Base-by-base conservation (phyloP, 306 rosid species). In the Fagus sylvatica region DNA sequence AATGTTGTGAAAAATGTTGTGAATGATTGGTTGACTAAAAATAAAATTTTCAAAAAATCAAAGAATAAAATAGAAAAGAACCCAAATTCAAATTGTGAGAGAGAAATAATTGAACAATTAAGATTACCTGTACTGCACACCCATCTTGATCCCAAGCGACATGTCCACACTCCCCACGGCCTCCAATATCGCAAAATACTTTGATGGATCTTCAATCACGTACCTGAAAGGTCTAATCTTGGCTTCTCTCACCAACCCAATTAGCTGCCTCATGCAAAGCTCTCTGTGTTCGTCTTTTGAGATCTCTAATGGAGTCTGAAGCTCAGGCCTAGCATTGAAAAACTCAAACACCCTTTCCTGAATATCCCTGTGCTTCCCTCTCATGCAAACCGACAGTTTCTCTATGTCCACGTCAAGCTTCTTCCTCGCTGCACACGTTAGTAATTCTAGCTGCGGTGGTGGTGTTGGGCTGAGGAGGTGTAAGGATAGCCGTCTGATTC, bases 71-170 rank as follows among this genome's bases (percentile, higher is more conserved):
- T 1, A 49, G 55, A 2, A 12, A 48, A 22, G 28, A 22, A 22
- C 28, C 28, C 28, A 22, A 22, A 22, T 22, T 22, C 28, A 22
- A 22, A 22, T 22, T 22, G 28, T 22, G 28, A 22, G 28, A 22
- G 28, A 22, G 28, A 22, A 22, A 22, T 22, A 22, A 22, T 22
- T 22, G 28, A 66, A 1, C 1, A 64, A 64, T 64, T 5, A 64
- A 5, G 56, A 42, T 74, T 74, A 94, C 98, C 98, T 95, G 75
- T 79, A 95, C 70, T 95, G 98, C 41, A 95, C 98, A 8, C 98
- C 98, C 92, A 87, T 84, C 81, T 95, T 95, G 74, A 95, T 95
- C 53, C 84, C 98, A 1, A 95, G 93, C 1, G 98, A 95, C 89
- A 95, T 88, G 74, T 95, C 98, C 43, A 95, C 81, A 57, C 93